Percentiles rank a stretch among this genome's conserved stretches.
Conservation (phyloP, 441 rosid species). For the Pelargonium fulgidum region DNA sequence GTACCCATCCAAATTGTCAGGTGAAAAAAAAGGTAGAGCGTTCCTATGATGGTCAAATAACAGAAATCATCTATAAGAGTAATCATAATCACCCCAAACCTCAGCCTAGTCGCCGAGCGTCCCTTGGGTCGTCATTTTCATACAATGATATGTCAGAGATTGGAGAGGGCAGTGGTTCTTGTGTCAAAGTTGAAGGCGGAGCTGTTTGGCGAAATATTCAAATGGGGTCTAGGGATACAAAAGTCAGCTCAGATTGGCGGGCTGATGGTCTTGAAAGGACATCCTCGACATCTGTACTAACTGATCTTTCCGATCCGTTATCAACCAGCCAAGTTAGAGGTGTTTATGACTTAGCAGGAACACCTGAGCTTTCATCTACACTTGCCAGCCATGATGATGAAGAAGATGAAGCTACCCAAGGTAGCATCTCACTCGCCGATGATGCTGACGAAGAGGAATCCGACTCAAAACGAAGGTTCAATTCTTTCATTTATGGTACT, state of each 20-base stretch:
- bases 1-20: conserved; percentile 66
- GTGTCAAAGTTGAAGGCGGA: conserved; percentile 33
- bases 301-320: conserved; percentile 45
- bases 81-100: conserved; percentile 54
- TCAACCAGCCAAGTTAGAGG: conserved; percentile 35
- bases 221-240: conserved; percentile 28
- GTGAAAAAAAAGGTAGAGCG: conserved; percentile 91
- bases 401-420: conserved; percentile 46
- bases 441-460: conserved; percentile 48
- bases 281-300: conserved; percentile 42
- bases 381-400: conserved; percentile 49
- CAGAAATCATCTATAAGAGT: conserved; percentile 86
- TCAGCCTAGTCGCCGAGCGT: conserved; percentile 37
- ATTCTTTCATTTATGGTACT: conserved; percentile 9
- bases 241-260: conserved; percentile 30
- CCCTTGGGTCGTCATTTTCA: conserved; percentile 29
- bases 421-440: conserved; percentile 32
- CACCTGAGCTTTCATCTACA: conserved; percentile 48
- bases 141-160: conserved; percentile 32
- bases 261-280: conserved; percentile 37
- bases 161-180: conserved; percentile 27
- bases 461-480: conserved; percentile 54
- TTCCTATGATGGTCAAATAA: conserved; percentile 76
- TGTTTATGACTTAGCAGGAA: conserved; percentile 36
- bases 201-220: conserved; percentile 31